Conservation (phyloP, 202 grass and related monocot species). For the Schoenoplectus tabernaemontani region DNA sequence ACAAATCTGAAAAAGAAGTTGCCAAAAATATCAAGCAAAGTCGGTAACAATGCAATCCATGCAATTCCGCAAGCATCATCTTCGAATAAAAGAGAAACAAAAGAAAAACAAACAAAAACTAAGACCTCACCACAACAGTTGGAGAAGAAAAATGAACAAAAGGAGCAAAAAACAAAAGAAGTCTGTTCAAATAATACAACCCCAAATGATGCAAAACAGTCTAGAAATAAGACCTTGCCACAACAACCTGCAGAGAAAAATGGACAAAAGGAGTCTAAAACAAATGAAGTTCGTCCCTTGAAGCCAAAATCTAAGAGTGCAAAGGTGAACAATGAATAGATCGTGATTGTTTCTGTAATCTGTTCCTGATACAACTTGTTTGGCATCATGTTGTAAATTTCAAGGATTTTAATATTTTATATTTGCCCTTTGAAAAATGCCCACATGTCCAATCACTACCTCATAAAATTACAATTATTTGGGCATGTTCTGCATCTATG, state of each 20-base stretch:
- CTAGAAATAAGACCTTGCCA: constrained; percentile 36
- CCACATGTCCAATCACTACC: not conserved
- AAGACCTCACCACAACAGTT: constrained; percentile 29
- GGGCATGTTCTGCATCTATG: not conserved
- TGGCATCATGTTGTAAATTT: constrained; percentile 8
- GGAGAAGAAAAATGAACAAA: constrained; percentile 38
- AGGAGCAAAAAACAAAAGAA: constrained; percentile 42
- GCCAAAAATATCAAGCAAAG: constrained; percentile 34
- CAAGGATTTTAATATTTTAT: not conserved
- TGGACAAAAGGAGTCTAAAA: constrained; percentile 32
- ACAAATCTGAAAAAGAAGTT: constrained; percentile 33
- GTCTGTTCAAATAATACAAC: constrained; percentile 26
- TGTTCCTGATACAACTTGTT: not conserved
- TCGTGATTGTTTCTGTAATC: not conserved
- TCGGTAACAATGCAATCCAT: constrained; percentile 22
- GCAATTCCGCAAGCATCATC: constrained; percentile 39
- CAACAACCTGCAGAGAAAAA: constrained; percentile 37
- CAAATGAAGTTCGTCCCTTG: constrained; percentile 26
- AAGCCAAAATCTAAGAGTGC: constrained; percentile 29
- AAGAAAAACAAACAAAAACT: constrained; percentile 43
- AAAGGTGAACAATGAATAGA: constrained; percentile 40
- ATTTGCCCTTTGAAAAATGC: constrained; percentile 12
- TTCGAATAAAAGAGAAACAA: constrained; percentile 28
- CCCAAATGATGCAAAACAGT: constrained; percentile 35
- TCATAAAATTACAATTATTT: not conserved